Percentiles rank a stretch among this genome's conserved stretches.
Conservation (phyloP, 495 filamentous ascomycete species). For the Terfezia boudieri region DNA sequence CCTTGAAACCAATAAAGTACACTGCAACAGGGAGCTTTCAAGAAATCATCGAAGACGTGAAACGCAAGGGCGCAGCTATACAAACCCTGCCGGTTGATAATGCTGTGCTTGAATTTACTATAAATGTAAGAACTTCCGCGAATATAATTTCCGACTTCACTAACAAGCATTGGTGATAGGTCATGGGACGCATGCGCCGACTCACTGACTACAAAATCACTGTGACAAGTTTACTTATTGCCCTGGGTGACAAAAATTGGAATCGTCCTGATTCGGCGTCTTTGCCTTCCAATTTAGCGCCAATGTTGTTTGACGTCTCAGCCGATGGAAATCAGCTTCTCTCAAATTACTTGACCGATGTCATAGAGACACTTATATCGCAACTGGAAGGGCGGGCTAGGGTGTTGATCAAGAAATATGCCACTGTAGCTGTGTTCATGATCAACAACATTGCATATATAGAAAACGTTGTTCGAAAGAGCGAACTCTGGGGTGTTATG, state of each 20-base stretch:
- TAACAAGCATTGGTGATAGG: background rate
- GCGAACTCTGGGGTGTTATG: slow-evolving; percentile 54
- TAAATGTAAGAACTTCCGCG: slow-evolving; percentile 26
- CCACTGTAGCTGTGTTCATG: slow-evolving; percentile 65
- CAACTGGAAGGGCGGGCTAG: slow-evolving; percentile 56
- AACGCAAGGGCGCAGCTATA: slow-evolving; percentile 37
- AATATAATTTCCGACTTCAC: background rate
- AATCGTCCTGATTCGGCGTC: slow-evolving; percentile 27
- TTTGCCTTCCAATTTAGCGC: slow-evolving; percentile 36
- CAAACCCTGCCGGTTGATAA: slow-evolving; percentile 58
- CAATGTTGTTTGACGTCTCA: slow-evolving; percentile 63
- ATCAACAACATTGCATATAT: slow-evolving; percentile 73
- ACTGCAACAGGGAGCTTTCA: slow-evolving; percentile 71
- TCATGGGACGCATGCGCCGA: slow-evolving; percentile 61
- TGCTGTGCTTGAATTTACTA: slow-evolving; percentile 49
- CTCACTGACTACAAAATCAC: slow-evolving; percentile 76
- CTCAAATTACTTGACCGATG: slow-evolving; percentile 66
- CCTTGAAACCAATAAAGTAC: slow-evolving; percentile 69
- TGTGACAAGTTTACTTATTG: slow-evolving; percentile 71
- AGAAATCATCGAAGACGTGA: slow-evolving; percentile 71
- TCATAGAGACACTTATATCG: slow-evolving; percentile 55
- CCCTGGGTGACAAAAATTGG: slow-evolving; percentile 87
- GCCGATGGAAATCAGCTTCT: slow-evolving; percentile 80
- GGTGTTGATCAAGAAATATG: slow-evolving; percentile 53
- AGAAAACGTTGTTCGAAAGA: slow-evolving; percentile 62